A percentile compares a stretch with the other conserved stretches of the same genome.
Evolutionary conservation across 2,329 filamentous ascomycete species (phyloP).

Genomic region (Penicillium digitatum): DNA sequence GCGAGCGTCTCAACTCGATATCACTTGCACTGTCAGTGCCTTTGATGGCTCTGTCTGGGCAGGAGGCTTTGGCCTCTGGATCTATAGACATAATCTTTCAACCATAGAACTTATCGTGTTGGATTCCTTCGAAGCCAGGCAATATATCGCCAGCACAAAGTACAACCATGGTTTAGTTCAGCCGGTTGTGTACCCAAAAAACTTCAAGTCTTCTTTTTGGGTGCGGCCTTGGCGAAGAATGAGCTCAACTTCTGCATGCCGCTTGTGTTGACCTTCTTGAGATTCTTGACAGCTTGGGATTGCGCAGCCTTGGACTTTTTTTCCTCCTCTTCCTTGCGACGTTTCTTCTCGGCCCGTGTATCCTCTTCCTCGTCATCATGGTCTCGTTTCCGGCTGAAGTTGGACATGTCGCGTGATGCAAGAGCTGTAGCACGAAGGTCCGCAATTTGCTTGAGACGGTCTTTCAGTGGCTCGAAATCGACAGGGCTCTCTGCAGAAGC

Average conservation of each 20-base stretch:
- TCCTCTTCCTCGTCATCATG: conserved; percentile 45
- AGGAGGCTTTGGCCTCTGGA: not conserved
- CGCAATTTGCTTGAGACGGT: conserved; percentile 64
- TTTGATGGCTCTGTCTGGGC: not conserved
- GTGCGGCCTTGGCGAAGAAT: conserved; percentile 72
- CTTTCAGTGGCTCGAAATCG: conserved; percentile 68
- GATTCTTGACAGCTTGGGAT: conserved; percentile 69
- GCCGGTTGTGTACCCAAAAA: not conserved
- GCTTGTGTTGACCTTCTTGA: conserved; percentile 83
- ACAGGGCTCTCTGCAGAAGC: conserved; percentile 42
- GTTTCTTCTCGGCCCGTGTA: conserved; percentile 70
- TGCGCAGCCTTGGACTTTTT: conserved; percentile 72
- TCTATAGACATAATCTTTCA: not conserved
- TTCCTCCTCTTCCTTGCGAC: conserved; percentile 83
- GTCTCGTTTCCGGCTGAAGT: conserved; percentile 44
- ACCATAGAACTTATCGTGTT: not conserved
- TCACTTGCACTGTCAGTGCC: not conserved
- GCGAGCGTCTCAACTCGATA: not conserved
- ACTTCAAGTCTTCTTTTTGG: conserved; percentile 34
- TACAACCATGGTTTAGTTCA: not conserved
- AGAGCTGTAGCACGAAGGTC: conserved; percentile 67
- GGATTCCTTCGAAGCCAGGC: not conserved
- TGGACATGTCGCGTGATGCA: conserved; percentile 57
- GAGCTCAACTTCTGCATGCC: conserved; percentile 97
- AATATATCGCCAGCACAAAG: not conserved